Percentiles rank a stretch among this genome's conserved stretches.
Conservation (phyloP, 2,329 filamentous ascomycete genomes). For the Ceratocystis papillata region DNA sequence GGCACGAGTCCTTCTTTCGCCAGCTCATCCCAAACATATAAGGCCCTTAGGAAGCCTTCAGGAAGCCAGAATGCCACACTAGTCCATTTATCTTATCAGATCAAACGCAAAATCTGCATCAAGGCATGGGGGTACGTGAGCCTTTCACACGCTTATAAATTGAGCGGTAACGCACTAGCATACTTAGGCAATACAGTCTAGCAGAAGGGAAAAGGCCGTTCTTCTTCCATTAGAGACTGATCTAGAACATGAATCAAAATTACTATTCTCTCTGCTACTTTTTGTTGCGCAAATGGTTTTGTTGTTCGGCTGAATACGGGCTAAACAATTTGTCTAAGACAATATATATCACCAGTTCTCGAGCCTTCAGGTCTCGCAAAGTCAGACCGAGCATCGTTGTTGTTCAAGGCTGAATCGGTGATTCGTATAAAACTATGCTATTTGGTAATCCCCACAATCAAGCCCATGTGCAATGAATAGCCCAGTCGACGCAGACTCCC, state of each 20-base stretch:
- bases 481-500: too few species aligned
- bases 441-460: too few species aligned
- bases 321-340: too few species aligned
- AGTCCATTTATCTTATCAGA: constrained; percentile 12
- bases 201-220: not conserved
- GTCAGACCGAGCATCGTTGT: too few species aligned
- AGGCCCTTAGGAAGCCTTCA: not conserved
- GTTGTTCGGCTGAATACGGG: too few species aligned
- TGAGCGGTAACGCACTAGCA: not conserved
- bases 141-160: not conserved
- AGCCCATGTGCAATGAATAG: too few species aligned
- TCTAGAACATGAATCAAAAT: not conserved
- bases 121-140: constrained; percentile 2
- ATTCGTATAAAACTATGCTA: too few species aligned
- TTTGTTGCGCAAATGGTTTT: not conserved
- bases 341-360: too few species aligned
- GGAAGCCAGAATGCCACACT: constrained; percentile 5
- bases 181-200: not conserved
- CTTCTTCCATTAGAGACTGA: not conserved
- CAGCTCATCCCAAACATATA: not conserved
- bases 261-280: not conserved
- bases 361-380: too few species aligned
- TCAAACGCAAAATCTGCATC: constrained; percentile 6
- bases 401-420: too few species aligned
- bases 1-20: not conserved